A percentile compares a stretch with the other conserved stretches of the same genome.
Evolutionary conservation across 208 protist species (phyloP).

Genomic region (Leishmania martiniquensis): DNA sequence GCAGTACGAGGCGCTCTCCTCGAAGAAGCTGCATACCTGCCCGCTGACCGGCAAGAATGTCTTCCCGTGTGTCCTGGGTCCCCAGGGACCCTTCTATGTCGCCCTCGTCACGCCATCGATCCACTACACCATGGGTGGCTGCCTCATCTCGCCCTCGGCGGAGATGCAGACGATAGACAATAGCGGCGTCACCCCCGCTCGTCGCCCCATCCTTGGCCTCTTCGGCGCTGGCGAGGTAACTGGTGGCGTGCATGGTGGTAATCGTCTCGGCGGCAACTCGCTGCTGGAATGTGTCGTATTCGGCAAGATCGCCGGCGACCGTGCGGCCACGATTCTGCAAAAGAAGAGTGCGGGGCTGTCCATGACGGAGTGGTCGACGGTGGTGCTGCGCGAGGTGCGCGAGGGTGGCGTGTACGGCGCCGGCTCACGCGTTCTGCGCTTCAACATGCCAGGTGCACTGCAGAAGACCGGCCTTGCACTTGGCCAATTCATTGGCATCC

Average conservation of each 20-base stretch:
- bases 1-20: conserved; percentile 55
- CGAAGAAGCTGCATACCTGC: conserved; percentile 39
- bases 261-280: conserved; percentile 97
- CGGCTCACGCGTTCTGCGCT: conserved; percentile 65
- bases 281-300: conserved; percentile 90
- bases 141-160: conserved; percentile 86
- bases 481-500: conserved; percentile 76
- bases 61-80: conserved; percentile 71
- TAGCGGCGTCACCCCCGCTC: conserved; percentile 27
- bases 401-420: conserved; percentile 43
- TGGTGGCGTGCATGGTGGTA: conserved; percentile 96
- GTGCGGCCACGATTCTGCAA: conserved; percentile 68
- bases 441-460: conserved; percentile 75
- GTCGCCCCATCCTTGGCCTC: conserved; percentile 85
- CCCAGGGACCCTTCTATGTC: conserved; percentile 79
- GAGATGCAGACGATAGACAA: conserved; percentile 71
- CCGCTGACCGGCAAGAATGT: conserved; percentile 80
- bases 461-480: conserved; percentile 73
- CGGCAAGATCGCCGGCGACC: conserved; percentile 74
- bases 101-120: conserved; percentile 94
- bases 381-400: conserved; percentile 55
- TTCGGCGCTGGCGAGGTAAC: conserved; percentile 97
- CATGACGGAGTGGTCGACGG: conserved; percentile 41
- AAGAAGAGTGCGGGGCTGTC: conserved; percentile 51
- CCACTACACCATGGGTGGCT: conserved; percentile 98